Percentiles rank a stretch among this genome's conserved stretches.
These are phyloP conservation scores for Ichthyophthirius multifiliis DNA, from an alignment of 169 alveolate species.

Conservation along the genomic window DNA sequence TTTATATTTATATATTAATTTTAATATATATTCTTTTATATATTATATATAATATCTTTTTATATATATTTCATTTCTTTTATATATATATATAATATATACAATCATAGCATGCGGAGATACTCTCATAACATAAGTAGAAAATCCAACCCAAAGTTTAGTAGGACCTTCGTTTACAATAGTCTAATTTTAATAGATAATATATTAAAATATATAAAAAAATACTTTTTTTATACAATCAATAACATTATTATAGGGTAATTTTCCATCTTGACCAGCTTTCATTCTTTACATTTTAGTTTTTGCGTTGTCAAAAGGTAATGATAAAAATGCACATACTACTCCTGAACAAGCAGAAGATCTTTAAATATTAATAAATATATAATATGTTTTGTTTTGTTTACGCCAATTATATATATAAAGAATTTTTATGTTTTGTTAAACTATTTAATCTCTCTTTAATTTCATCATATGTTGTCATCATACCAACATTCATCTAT, in stretches of 20 bases:
- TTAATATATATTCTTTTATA: no score
- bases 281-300: conserved; percentile 90
- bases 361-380: not conserved
- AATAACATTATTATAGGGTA: conserved; percentile 86
- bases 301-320: conserved; percentile 97
- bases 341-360: conserved; percentile 94
- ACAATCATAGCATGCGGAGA: conserved; percentile 95
- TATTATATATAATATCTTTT: no score
- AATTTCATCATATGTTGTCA: conserved; percentile 37
- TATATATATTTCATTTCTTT: no score
- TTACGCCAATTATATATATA: not conserved
- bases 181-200: not conserved
- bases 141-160: conserved; percentile 93
- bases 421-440: not conserved
- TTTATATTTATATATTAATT: no score
- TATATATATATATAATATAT: no score
- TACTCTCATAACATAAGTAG: conserved; percentile 93
- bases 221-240: conserved; percentile 76
- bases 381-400: not conserved
- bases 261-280: conserved; percentile 69
- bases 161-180: conserved; percentile 86
- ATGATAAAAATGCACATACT: conserved; percentile 91
- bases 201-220: not conserved
- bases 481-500: conserved; percentile 80
- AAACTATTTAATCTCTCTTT: not conserved